phyloP scores from a whole-genome alignment of 129 eudicot species.

The Escallonia rubra region DNA sequence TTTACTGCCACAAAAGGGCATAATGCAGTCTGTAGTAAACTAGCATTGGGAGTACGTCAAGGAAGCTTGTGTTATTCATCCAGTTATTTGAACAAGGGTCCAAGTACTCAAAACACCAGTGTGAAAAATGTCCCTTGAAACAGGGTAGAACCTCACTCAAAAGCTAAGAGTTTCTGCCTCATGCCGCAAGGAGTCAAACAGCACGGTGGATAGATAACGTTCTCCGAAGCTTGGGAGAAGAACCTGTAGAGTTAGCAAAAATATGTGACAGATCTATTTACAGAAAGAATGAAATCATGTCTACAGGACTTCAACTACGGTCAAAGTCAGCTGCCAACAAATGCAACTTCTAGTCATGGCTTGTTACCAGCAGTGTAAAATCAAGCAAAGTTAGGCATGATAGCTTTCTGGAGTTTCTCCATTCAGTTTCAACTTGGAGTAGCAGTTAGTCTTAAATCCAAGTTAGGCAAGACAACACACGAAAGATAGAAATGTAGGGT shows the following conservation, averaged over 20 bases:
- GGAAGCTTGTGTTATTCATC: no score
- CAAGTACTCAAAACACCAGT: no score
- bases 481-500: no score
- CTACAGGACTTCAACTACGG: not conserved
- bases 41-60: no score
- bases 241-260: not conserved
- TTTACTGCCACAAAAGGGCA: no score
- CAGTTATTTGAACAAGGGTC: no score
- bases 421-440: no score
- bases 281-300: not conserved
- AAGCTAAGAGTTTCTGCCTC: constrained; percentile 8
- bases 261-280: no score
- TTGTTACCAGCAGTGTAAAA: not conserved
- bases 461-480: no score
- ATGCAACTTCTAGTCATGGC: not conserved
- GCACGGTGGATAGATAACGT: constrained; percentile 12
- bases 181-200: constrained; percentile 6
- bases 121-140: not conserved
- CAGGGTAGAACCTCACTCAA: constrained; percentile 1
- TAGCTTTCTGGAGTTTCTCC: not conserved
- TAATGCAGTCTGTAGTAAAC: no score
- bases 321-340: not conserved
- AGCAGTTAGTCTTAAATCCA: no score
- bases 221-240: constrained; percentile 13
- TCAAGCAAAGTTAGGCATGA: not conserved